These are phyloP conservation scores for Cladosporium sp. DNA, from an alignment of 2,329 filamentous ascomycete species.

Conservation along the genomic window DNA sequence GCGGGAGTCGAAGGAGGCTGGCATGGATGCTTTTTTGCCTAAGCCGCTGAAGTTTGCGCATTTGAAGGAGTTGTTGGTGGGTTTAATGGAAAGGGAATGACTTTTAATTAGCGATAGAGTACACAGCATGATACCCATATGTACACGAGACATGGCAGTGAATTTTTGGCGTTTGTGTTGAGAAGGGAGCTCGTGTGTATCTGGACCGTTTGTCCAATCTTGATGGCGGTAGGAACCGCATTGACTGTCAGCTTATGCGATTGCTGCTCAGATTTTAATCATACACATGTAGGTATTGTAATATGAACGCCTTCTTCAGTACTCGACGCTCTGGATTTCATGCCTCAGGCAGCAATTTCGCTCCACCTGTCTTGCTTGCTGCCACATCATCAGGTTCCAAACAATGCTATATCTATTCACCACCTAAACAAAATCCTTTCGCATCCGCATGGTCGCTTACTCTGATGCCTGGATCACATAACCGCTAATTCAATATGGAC, in stretches of 20 bases:
- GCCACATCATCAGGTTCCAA: background rate
- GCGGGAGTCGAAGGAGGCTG: constrained; percentile 30
- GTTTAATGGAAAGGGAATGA: background rate
- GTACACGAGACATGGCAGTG: background rate
- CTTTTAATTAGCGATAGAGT: background rate
- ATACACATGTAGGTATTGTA: background rate
- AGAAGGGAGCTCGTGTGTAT: background rate
- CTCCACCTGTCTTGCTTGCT: background rate
- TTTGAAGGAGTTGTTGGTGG: constrained; percentile 26
- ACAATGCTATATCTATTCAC: background rate
- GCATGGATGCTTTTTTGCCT: constrained; percentile 36
- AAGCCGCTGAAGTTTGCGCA: constrained; percentile 36
- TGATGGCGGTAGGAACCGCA: background rate
- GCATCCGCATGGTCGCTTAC: background rate
- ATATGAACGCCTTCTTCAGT: background rate
- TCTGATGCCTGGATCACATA: background rate
- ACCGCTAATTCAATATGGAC: constrained; percentile 41
- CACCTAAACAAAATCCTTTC: background rate
- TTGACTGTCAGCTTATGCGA: background rate
- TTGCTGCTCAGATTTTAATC: background rate
- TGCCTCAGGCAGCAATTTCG: background rate
- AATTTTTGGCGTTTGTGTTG: background rate
- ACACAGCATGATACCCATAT: background rate
- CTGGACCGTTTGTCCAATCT: background rate
- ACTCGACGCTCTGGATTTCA: background rate